Evolutionary conservation across 192 early-diverging fungal genomes (phyloP).

Genomic region (Linnemannia elongata): DNA sequence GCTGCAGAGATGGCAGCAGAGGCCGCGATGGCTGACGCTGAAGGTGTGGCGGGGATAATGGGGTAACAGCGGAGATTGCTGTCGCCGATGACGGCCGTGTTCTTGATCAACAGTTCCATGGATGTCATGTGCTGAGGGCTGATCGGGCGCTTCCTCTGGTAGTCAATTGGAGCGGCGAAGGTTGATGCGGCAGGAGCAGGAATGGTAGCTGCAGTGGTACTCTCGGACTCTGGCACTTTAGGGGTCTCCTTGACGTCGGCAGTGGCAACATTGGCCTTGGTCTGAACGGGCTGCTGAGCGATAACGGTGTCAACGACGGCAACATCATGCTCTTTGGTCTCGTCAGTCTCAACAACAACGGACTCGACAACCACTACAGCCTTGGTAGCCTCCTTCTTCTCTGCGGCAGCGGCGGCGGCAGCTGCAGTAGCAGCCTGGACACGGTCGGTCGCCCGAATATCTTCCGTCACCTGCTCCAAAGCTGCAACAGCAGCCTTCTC

Average conservation of each 20-base stretch:
- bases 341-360: not conserved
- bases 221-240: not conserved
- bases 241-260: not conserved
- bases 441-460: conserved; percentile 26
- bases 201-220: too few relatives aligned
- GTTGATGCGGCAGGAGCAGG: not conserved
- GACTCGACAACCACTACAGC: not conserved
- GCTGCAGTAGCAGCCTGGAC: not conserved
- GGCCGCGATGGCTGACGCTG: not conserved
- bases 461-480: conserved; percentile 37
- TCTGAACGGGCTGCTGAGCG: not conserved
- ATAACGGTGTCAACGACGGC: too few relatives aligned
- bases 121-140: conserved; percentile 48
- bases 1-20: not conserved
- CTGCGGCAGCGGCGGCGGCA: not conserved
- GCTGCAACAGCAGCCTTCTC: conserved; percentile 40
- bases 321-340: not conserved
- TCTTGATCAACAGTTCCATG: conserved; percentile 48
- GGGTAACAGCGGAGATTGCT: conserved; percentile 54
- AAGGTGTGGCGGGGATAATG: too few relatives aligned
- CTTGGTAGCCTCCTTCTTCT: not conserved
- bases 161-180: not conserved
- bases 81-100: conserved; percentile 41
- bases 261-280: not conserved
- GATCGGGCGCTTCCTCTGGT: not conserved